Evolutionary conservation across 805 yeast genomes (phyloP), one percentile per base, ranked within the genome.

Genomic region (Candida pseudofarinosa): DNA sequence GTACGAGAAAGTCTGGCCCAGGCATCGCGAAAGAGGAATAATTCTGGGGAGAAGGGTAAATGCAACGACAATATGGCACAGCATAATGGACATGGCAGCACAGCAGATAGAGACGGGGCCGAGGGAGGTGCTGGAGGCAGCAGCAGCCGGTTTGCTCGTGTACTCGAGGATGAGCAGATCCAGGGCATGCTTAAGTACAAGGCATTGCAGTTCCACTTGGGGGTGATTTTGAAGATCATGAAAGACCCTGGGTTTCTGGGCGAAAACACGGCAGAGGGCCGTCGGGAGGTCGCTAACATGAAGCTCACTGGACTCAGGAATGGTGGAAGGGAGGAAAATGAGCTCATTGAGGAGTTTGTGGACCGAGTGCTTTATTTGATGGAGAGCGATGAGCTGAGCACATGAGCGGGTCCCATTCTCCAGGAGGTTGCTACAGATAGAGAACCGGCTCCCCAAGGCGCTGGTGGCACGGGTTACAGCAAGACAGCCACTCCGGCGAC

Each of bases 331-430:
- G 88, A 86, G 50, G 77, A 76, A 39, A 87, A 87, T 54, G 79
- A 69, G 47, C 60, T 81, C 18, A 79, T 87, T 3, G 90, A 85
- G 56, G 91, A 85, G 50, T 85, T 86, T 59, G 77, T 81, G 13
- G 57, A 56, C 36, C 50, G 74, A 31, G 63, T 77, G 35, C 16
- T 38, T 15, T 33, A 14, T n/a, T 17, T 30, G 35, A 14, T 33
- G n/a, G 16, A 23, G 26, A 23, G 20, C 15, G 42, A 38, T 5
- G 23, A 32, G n/a, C 19, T 23, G 14, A 19, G 18, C 14, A 16
- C 36, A 12, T 3, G n/a, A 17, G n/a, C n/a, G n/a, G n/a, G n/a
- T n/a, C n/a, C n/a, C n/a, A n/a, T n/a, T n/a, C n/a, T n/a, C n/a
- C n/a, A n/a, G n/a, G n/a, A n/a, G n/a, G n/a, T n/a, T n/a, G n/a